Conservation (phyloP, 441 rosid species). For the Gossypium lobatum region DNA sequence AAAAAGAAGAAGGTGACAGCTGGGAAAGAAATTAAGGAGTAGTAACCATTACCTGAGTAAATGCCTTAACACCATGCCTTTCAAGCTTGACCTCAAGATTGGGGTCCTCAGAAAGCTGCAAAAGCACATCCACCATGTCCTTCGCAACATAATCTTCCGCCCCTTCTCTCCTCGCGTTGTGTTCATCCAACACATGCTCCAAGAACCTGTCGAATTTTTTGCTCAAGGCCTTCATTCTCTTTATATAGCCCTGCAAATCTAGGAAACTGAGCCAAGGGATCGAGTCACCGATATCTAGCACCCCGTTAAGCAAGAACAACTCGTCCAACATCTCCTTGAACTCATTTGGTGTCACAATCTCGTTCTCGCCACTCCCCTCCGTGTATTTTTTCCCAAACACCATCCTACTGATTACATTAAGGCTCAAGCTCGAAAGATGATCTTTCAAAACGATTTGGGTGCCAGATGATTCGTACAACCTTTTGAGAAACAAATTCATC, state of each 20-base stretch:
- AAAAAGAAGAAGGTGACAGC: not conserved
- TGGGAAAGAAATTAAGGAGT: no score
- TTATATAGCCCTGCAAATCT: conserved; percentile 37
- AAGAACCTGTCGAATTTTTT: conserved; percentile 36
- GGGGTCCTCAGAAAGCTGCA: conserved; percentile 38
- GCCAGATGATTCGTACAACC: conserved; percentile 13
- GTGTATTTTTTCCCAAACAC: conserved; percentile 43
- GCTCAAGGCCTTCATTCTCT: conserved; percentile 35
- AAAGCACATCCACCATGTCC: conserved; percentile 40
- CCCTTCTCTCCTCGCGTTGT: conserved; percentile 20
- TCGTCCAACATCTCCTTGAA: conserved; percentile 64
- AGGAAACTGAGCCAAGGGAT: conserved; percentile 34
- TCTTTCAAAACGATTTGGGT: conserved; percentile 24
- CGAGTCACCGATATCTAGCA: conserved; percentile 40
- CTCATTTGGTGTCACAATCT: conserved; percentile 41
- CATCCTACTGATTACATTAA: conserved; percentile 37
- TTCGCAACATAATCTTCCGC: conserved; percentile 29
- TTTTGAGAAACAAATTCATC: conserved; percentile 12
- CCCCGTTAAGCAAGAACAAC: conserved; percentile 51
- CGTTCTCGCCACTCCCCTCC: not conserved
- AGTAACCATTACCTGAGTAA: conserved; percentile 25
- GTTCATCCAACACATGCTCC: conserved; percentile 38
- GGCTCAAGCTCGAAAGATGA: conserved; percentile 28
- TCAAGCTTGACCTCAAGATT: conserved; percentile 40
- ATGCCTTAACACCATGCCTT: conserved; percentile 38